Evolutionary conservation across 306 rosid species (phyloP).

Genomic region (Myrica gale): DNA sequence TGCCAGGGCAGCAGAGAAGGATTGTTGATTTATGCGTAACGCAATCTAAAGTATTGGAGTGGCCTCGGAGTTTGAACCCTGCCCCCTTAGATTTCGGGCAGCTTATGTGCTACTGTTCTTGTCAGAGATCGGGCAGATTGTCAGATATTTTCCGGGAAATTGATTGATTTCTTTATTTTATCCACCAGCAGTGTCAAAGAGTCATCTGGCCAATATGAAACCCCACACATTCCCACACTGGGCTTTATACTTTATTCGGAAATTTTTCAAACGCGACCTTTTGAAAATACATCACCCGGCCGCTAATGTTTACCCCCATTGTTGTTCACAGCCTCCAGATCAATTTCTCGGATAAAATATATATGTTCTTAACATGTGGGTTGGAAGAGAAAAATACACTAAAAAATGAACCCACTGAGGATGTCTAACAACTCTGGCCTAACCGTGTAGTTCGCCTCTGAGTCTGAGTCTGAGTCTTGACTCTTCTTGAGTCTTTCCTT

Average conservation of each 20-base stretch:
- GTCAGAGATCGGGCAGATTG: conserved; percentile 7
- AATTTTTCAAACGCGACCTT: neutral
- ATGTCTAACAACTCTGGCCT: neutral
- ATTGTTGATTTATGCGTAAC: neutral
- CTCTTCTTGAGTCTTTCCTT: neutral
- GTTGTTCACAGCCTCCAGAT: neutral
- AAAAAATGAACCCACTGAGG: neutral
- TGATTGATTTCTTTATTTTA: neutral
- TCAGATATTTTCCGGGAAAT: neutral
- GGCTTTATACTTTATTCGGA: neutral
- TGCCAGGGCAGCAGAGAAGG: neutral
- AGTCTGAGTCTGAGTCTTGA: neutral
- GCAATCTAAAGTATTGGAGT: conserved; percentile 20
- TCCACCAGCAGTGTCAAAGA: neutral
- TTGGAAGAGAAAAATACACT: neutral
- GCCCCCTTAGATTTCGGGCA: conserved; percentile 63
- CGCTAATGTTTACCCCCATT: neutral
- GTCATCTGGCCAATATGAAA: neutral
- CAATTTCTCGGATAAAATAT: too few relatives aligned
- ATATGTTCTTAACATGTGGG: neutral
- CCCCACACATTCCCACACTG: neutral
- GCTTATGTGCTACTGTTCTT: too few relatives aligned
- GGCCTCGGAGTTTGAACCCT: conserved; percentile 46
- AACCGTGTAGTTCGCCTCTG: neutral
- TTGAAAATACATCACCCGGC: neutral